Conservation (phyloP, 2,329 filamentous ascomycete genomes). For the Claviceps arundinis region DNA sequence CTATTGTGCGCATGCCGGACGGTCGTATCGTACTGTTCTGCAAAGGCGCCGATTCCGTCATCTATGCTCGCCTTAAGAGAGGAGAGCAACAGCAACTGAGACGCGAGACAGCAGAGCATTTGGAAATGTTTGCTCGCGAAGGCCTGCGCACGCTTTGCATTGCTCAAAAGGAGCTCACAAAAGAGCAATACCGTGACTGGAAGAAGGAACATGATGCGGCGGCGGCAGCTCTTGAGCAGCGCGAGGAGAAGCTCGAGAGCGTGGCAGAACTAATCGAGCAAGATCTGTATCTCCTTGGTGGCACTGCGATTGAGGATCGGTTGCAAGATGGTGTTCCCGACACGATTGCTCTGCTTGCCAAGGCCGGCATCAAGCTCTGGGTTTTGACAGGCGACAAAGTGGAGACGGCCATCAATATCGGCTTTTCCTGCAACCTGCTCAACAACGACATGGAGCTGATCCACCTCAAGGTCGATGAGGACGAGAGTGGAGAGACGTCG, state of each 20-base stretch:
- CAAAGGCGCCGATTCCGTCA: constrained; percentile 95
- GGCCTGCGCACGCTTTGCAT: constrained; percentile 91
- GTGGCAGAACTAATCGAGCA: constrained; percentile 86
- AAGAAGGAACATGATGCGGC: constrained; percentile 78
- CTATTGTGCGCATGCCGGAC: constrained; percentile 89
- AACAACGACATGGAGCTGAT: constrained; percentile 98
- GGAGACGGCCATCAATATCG: constrained; percentile 98
- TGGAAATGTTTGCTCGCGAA: constrained; percentile 94
- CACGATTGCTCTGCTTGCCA: constrained; percentile 78
- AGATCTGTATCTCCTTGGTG: constrained; percentile 74
- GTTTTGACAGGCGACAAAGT: constrained; percentile 97
- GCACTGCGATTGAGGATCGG: constrained; percentile 93
- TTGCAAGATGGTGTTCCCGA: constrained; percentile 95
- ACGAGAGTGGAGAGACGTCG: constrained; percentile 37
- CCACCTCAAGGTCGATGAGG: constrained; percentile 72
- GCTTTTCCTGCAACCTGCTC: constrained; percentile 94
- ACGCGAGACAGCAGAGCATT: constrained; percentile 73
- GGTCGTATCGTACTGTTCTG: constrained; percentile 83
- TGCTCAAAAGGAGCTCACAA: constrained; percentile 65
- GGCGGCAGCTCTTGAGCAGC: constrained; percentile 67
- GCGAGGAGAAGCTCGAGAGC: constrained; percentile 85
- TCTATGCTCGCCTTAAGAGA: constrained; percentile 77
- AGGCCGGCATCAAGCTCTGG: constrained; percentile 97
- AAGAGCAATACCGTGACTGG: constrained; percentile 77
- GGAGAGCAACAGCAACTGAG: constrained; percentile 80